phyloP scores from a whole-genome alignment of 805 yeast genomes.

The Hagleromyces aurorensis region DNA sequence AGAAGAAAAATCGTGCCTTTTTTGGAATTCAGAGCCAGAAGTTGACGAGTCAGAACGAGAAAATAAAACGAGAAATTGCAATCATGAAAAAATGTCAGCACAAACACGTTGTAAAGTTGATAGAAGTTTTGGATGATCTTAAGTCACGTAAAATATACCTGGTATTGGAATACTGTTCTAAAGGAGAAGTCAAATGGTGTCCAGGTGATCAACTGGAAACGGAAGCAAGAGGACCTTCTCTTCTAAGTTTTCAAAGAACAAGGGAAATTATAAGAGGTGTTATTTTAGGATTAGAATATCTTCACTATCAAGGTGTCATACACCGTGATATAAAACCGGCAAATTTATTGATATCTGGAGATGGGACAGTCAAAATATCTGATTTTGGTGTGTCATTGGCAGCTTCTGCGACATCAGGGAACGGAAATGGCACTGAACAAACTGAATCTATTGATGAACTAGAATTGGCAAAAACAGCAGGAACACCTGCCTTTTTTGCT shows the following conservation, averaged over 20 bases:
- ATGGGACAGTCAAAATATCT: conserved; percentile 79
- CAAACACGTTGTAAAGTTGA: conserved; percentile 82
- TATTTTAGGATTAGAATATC: conserved; percentile 77
- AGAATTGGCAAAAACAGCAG: conserved; percentile 92
- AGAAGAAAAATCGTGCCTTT: conserved; percentile 34
- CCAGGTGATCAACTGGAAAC: conserved; percentile 34
- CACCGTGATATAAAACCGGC: conserved; percentile 97
- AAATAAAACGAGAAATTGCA: conserved; percentile 79
- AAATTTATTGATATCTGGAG: conserved; percentile 62
- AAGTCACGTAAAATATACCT: conserved; percentile 78
- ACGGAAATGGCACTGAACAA: no score
- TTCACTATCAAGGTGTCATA: conserved; percentile 83
- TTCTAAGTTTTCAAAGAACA: conserved; percentile 57
- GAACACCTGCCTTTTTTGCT: conserved; percentile 95
- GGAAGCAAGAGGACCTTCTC: conserved; percentile 48
- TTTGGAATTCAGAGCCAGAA: conserved; percentile 30
- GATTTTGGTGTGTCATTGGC: conserved; percentile 95
- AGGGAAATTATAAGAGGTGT: conserved; percentile 76
- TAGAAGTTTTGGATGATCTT: conserved; percentile 83
- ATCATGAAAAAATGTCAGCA: conserved; percentile 89
- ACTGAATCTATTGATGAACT: conserved; percentile 41
- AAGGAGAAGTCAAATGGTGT: conserved; percentile 86
- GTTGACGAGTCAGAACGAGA: conserved; percentile 50
- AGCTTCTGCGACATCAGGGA: conserved; percentile 17
- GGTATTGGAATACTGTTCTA: conserved; percentile 81